These are phyloP conservation scores for Fusarium brachygibbosum DNA, from an alignment of 2,329 filamentous ascomycete genomes.

Conservation along the genomic window DNA sequence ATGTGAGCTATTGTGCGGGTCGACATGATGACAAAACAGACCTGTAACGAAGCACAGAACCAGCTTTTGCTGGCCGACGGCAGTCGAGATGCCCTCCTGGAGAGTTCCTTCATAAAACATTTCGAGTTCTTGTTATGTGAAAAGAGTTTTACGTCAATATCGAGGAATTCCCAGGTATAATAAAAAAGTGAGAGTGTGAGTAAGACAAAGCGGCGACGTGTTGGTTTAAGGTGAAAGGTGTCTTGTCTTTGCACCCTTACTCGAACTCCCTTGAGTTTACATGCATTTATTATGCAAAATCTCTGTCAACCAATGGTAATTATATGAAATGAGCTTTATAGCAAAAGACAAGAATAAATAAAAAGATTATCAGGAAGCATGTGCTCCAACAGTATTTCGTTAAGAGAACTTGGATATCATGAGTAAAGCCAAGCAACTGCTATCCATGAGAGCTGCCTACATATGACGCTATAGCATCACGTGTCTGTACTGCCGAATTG, in stretches of 20 bases:
- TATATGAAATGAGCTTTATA: background rate
- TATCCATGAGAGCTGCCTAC: constrained; percentile 15
- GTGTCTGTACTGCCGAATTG: constrained; percentile 14
- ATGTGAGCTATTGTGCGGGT: constrained; percentile 33
- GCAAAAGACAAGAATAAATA: background rate
- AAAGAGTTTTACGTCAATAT: background rate
- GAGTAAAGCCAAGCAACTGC: constrained; percentile 12
- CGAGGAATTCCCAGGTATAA: background rate
- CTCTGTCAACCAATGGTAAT: background rate
- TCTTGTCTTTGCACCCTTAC: constrained; percentile 30
- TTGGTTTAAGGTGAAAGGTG: constrained; percentile 39
- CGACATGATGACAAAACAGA: constrained; percentile 55
- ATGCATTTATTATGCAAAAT: constrained; percentile 1
- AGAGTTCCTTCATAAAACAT: constrained; percentile 89
- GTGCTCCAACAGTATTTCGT: background rate
- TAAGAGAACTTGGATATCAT: constrained; percentile 8
- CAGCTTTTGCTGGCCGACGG: constrained; percentile 80
- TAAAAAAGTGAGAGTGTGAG: background rate
- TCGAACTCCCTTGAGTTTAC: constrained; percentile 17
- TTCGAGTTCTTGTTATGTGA: background rate
- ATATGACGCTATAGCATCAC: constrained; percentile 39
- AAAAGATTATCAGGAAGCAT: constrained; percentile 11
- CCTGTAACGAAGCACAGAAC: constrained; percentile 89
- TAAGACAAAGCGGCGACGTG: constrained; percentile 16
- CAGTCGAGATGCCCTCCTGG: constrained; percentile 82